Percentiles rank a stretch among this genome's conserved stretches.
Evolutionary conservation across 441 rosid genomes (phyloP).

Genomic region (Adansonia grandidieri): DNA sequence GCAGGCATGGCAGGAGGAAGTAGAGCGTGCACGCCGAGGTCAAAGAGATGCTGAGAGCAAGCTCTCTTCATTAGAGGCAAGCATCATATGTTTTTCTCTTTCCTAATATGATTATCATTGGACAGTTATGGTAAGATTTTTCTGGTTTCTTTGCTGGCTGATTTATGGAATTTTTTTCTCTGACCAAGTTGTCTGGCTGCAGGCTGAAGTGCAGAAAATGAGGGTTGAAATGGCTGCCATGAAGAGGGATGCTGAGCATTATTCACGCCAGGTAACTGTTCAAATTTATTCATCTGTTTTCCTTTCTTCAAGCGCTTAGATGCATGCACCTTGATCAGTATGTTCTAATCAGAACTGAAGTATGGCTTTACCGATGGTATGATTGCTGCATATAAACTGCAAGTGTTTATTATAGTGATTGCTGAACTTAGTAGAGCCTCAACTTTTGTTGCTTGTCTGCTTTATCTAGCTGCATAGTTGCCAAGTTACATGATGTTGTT

Average conservation of each 20-base stretch:
- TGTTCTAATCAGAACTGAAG: neutral
- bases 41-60: conserved; percentile 97
- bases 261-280: conserved; percentile 87
- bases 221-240: conserved; percentile 98
- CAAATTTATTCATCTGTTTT: conserved; percentile 29
- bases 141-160: conserved; percentile 4
- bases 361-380: neutral
- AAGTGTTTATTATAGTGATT: neutral
- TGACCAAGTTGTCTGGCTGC: conserved; percentile 37
- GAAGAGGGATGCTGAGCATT: conserved; percentile 99
- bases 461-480: conserved; percentile 13
- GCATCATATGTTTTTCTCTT: conserved; percentile 29
- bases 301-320: conserved; percentile 13
- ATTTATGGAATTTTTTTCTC: conserved; percentile 9
- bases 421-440: neutral
- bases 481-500: conserved; percentile 5
- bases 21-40: conserved; percentile 92
- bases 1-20: conserved; percentile 99
- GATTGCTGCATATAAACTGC: neutral
- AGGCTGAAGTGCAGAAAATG: conserved; percentile 95
- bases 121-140: neutral
- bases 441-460: neutral
- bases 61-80: conserved; percentile 86
- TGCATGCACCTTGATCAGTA: neutral
- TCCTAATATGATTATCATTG: conserved; percentile 15